Conservation (phyloP, 805 yeast species). For the Novakomyces olei region DNA sequence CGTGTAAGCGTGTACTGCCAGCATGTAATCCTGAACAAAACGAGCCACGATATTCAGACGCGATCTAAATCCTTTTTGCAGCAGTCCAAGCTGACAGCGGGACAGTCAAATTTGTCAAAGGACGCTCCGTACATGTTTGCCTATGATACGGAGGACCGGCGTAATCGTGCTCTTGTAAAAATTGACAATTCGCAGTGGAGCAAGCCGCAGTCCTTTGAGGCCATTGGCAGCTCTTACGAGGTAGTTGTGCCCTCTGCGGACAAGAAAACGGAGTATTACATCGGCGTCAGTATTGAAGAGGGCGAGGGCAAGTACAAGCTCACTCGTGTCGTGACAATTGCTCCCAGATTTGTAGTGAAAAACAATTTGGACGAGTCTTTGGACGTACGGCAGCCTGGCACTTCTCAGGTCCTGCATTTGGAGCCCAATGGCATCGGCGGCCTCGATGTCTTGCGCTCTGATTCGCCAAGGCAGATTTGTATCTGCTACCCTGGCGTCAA, state of each 20-base stretch:
- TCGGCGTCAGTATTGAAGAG: conserved; percentile 56
- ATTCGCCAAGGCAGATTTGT: conserved; percentile 34
- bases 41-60: conserved; percentile 42
- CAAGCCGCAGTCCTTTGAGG: conserved; percentile 59
- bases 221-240: conserved; percentile 63
- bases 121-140: conserved; percentile 63
- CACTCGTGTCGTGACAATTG: conserved; percentile 52
- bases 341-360: conserved; percentile 62
- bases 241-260: conserved; percentile 19
- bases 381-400: conserved; percentile 45
- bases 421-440: conserved; percentile 13
- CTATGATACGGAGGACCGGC: conserved; percentile 38
- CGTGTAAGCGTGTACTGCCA: conserved; percentile 61
- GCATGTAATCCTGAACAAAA: conserved; percentile 59
- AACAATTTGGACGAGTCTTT: conserved; percentile 38
- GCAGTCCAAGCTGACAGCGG: conserved; percentile 17
- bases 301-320: conserved; percentile 68
- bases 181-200: conserved; percentile 56
- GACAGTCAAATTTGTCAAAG: conserved; percentile 7
- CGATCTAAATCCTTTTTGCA: conserved; percentile 33
- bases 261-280: conserved; percentile 31
- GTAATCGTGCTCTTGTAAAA: conserved; percentile 42
- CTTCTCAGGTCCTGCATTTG: conserved; percentile 21
- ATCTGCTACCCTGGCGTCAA: conserved; percentile 35
- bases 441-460: conserved; percentile 33